Evolutionary conservation across 2,329 filamentous ascomycete genomes (phyloP), one percentile per base, ranked within the genome.

Genomic region (Scedosporium aurantiacum): DNA sequence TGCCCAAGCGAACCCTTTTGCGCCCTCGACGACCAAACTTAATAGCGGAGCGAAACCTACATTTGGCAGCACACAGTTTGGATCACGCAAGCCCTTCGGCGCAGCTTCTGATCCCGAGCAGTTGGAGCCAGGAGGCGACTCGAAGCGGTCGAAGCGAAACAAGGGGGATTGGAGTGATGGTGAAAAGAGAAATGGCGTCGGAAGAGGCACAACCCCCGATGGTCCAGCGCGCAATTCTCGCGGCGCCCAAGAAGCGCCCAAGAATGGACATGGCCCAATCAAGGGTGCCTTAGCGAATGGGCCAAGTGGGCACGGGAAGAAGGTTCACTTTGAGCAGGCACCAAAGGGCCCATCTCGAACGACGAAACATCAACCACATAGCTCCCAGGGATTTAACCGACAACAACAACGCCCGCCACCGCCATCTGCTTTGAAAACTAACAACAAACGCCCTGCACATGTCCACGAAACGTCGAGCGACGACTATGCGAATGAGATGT

Each of bases 401-500:
- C 59, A 2, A 32, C 59, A 2, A 32, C 47, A 61, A 23, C 37
- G 32, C 16, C 25, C 27, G 12, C n/a, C 23, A 4, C 18, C 52
- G 37, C 47, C 47, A 5, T 45, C 27, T 18, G 25, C 43, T 14
- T 8, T 50, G 25, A 61, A 57, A 41, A n/a, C 59, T 27, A 50
- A 56, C 18, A 61, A 32, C 45, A 57, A 57, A 10, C 23, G 14
- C 16, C 18, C 16, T n/a, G 21, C n/a, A n/a, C 32, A 32, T 21
- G 14, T 32, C 16, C 28, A 41, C 8, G 54, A 63, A 55, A 62
- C 70, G 41, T 67, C 71, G 4, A 67, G 70, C 61, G 74, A 76
- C 52, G 70, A 71, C 0, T 79, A 77, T 64, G 79, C 82, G 8
- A 75, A 72, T 60, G 79, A 76, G 62, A 82, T 87, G 32, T 74